Base-by-base conservation (phyloP, 306 rosid species). In the Inga oerstediana region DNA sequence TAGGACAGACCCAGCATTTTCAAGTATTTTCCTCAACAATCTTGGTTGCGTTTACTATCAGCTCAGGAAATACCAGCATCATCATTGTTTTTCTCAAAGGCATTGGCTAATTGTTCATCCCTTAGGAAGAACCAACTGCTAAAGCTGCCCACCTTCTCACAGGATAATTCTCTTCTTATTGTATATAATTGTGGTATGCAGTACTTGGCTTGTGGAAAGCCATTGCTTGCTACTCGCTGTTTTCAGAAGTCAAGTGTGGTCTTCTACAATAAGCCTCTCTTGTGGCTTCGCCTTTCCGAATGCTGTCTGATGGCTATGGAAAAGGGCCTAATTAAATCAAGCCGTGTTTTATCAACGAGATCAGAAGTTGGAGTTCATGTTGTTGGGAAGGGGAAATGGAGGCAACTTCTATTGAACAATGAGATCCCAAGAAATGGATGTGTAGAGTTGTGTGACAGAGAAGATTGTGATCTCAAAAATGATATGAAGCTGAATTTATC, bases 301-400 rank as follows among this genome's bases (percentile, higher is more conserved):
- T 94, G 98, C 93, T 97, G 98, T 91, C 89, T 97, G 84, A 89
- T 97, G 99, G 99, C 98, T 85, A 81, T 89, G 67, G 94, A 90
- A 85, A 92, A 88, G 85, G 99, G 97, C 65, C 83, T 92, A 16
- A 78, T 90, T 64, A 91, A 86, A 84, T 77, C 88, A 75, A 75
- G 75, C 82, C 62, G 12, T 56, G 78, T 80, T 51, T 83, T 88
- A 68, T 88, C 91, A 10, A 90, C 86, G 34, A 92, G 81, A 78
- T 86, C 92, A 80, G 97, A 92, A 78, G 71, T 92, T 80, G 89
- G 89, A 82, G 92, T 91, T 83, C 80, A 82, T 87, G 97, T 97
- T 52, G 86, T 91, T 86, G 99, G 98, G 59, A 75, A 74, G 80
- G 99, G 94, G 70, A 97, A 93, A 88, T 97, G 98, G 99, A 92